Base-by-base conservation (phyloP, 306 rosid species). In the Trifolium repens region DNA sequence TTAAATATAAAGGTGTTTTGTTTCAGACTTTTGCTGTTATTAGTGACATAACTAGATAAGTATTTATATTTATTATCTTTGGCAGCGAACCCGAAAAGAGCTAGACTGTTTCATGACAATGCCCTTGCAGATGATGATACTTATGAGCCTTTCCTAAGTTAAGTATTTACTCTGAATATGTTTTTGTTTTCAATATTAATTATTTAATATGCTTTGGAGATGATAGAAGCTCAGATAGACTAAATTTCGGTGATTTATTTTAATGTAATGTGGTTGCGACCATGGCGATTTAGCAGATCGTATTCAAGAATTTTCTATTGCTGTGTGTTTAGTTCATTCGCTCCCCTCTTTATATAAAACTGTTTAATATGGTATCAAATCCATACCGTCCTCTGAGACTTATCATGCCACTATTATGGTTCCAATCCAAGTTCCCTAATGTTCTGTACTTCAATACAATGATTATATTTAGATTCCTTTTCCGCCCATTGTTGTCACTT, bases 61-160 rank as follows among this genome's bases (percentile, higher is more conserved):
- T 71, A 14, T 81, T 4, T 74, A 24, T 32, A 50, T 66, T 66
- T 83, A 32, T 81, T 17, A 73, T 67, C 59, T 53, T 75, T 79
- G 50, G 76, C 86, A 94, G 99, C 91, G 37, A 94, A 94, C 86
- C 96, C 96, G 1, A 92, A 89, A 71, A 90, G 98, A 79, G 96
- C 98, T 60, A 90, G 88, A 78, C 77, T 92, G 75, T 94, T 94
- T 87, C 98, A 94, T 82, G 98, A 92, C 79, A 84, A 79, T 65
- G 65, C 91, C 64, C 92, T 92, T 84, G 90, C 88, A 2, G 75
- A 76, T 59, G 90, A 90, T 85, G 96, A 92, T 77, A 83, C 94
- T 65, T 90, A 92, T 30, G 97, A 92, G 73, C 93, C 99, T 81
- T 94, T 94, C 90, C 77, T 94, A 78, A 90, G 98, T 88, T 94